Conservation (phyloP, 768 basidiomycete genomes). For the Cystofilobasidium ferigula region DNA sequence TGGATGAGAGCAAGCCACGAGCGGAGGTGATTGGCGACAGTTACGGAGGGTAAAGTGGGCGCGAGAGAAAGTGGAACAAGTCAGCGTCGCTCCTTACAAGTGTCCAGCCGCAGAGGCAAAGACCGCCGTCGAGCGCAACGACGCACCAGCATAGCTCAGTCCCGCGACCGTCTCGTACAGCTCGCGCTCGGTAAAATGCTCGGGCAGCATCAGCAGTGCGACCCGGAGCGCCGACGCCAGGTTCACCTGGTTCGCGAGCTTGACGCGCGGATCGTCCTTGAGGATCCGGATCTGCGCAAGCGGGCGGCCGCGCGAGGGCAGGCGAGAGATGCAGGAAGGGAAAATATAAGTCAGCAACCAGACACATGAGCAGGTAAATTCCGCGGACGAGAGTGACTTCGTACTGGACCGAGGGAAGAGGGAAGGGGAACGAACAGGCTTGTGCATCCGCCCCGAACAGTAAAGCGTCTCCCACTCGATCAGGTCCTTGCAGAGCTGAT, state of each 20-base stretch:
- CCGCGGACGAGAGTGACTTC: no score
- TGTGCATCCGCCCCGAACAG: constrained; percentile 91
- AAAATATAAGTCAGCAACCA: neutral
- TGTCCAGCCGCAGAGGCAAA: no score
- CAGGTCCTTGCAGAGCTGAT: constrained; percentile 76
- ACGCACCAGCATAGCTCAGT: constrained; percentile 55
- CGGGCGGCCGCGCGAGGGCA: constrained; percentile 7
- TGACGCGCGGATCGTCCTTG: constrained; percentile 81
- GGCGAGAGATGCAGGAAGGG: constrained; percentile 19
- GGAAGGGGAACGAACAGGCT: constrained; percentile 48
- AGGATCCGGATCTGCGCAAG: constrained; percentile 56
- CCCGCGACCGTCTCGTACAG: constrained; percentile 77
- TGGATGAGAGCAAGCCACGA: neutral
- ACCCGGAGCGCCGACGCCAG: constrained; percentile 77
- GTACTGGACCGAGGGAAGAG: no score
- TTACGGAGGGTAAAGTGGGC: no score
- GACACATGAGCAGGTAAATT: no score
- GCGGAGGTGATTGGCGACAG: no score
- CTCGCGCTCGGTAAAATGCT: constrained; percentile 64
- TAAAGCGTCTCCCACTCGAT: constrained; percentile 89
- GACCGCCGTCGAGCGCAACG: no score
- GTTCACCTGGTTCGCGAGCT: constrained; percentile 87
- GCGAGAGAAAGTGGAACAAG: no score
- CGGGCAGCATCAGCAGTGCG: constrained; percentile 76
- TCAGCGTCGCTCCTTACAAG: no score